A percentile compares a stretch with the other conserved stretches of the same genome.
These are phyloP conservation scores for Gonapodya sp. DNA, from an alignment of 192 early-diverging fungal species.

Conservation along the genomic window DNA sequence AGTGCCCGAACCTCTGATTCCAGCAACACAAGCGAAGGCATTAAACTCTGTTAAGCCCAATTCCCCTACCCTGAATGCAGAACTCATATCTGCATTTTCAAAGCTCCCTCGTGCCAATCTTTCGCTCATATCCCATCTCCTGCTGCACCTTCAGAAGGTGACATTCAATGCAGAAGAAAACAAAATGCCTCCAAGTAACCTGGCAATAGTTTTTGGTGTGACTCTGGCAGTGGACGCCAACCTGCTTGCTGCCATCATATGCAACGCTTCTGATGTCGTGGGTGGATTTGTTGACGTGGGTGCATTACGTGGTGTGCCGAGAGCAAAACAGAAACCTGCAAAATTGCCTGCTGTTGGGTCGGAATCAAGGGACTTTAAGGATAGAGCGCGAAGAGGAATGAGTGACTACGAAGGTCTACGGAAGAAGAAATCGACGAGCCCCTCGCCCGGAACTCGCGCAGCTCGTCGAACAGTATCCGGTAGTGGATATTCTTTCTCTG, in stretches of 20 bases:
- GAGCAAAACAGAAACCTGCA: neutral
- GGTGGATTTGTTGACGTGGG: neutral
- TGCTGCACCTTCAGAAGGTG: conserved; percentile 30
- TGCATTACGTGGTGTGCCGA: neutral
- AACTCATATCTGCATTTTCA: neutral
- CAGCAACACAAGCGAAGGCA: neutral
- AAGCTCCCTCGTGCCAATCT: neutral
- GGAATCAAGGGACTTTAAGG: neutral
- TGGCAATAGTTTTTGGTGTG: conserved; percentile 90
- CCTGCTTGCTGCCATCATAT: neutral
- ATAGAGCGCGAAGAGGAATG: neutral
- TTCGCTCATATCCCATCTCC: neutral
- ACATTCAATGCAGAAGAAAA: conserved; percentile 50
- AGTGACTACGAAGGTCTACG: neutral
- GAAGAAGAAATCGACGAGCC: neutral
- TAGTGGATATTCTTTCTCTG: neutral
- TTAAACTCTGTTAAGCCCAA: neutral
- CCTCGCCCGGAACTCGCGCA: neutral
- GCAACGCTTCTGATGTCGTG: neutral
- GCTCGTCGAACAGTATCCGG: neutral
- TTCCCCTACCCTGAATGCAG: neutral
- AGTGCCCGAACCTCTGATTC: neutral
- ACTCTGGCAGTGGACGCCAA: conserved; percentile 35
- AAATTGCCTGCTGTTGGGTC: neutral
- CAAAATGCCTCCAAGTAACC: conserved; percentile 84